Base-by-base conservation (phyloP, 2,329 filamentous ascomycete genomes). In the Penicillium sp. region DNA sequence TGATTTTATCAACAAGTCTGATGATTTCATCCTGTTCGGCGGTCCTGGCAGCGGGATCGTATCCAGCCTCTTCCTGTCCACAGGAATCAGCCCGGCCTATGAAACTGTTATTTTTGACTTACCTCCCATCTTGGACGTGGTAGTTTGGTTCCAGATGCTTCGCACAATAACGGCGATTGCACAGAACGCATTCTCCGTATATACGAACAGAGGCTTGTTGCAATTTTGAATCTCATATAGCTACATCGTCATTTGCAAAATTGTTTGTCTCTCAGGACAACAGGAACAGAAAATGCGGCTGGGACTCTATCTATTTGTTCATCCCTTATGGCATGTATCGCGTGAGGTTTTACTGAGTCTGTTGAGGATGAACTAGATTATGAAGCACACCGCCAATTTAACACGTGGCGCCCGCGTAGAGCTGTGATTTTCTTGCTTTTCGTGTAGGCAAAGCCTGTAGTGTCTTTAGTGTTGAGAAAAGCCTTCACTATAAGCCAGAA, bases 121-220 rank as follows among this genome's bases (percentile, higher is more conserved):
- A 77, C 75, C 70, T 76, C 69, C 74, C 73, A 79, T 57, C 18
- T 61, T 59, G 55, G 75, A 69, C 65, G 58, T 80, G 77, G 56
- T 71, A 70, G 16, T 62, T 51, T 36, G 68, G 58, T 46, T 63
- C 46, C 37, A 78, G 56, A 65, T 79, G 76, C 31, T 60, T 60
- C 58, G 66, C 60, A 57, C 76, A 79, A 52, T 79, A 62, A 69
- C 78, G 76, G 18, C 70, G 73, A 41, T 64, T 22, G 60, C 77
- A 79, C n/a, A 79, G 67, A 10, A 75, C 55, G 36, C 76, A 80
- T 49, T 75, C 71, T 14, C 76, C 77, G 33, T 70, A 57, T 49
- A 43, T 72, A 43, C 76, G 76, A 50, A 78, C 73, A 55, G 72
- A 70, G 19, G 74, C 53, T 39, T 66, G 41, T 61, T 35, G 60